Percentiles rank a stretch among this genome's conserved stretches.
phyloP scores from a whole-genome alignment of 805 yeast species.

The Scheffersomyces ergatensis region DNA sequence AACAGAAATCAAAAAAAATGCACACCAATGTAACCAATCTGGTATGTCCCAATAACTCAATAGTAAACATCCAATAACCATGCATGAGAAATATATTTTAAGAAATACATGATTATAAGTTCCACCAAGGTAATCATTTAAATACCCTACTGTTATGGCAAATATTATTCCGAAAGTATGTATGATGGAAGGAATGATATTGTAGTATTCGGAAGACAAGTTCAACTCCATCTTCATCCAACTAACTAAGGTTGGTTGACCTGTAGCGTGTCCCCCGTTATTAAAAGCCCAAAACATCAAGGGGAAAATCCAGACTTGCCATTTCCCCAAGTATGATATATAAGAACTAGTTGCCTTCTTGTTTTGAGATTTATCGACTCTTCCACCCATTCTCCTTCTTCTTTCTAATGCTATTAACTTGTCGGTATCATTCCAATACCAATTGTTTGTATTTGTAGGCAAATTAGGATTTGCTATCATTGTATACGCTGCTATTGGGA shows the following conservation, averaged over 20 bases:
- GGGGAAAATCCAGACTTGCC: conserved; percentile 49
- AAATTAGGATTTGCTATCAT: conserved; percentile 29
- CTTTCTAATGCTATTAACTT: conserved; percentile 46
- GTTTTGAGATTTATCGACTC: conserved; percentile 14
- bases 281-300: conserved; percentile 32
- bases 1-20: conserved; percentile 45
- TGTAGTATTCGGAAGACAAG: conserved; percentile 23
- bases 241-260: conserved; percentile 34
- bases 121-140: conserved; percentile 28
- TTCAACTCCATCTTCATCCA: conserved; percentile 32
- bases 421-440: conserved; percentile 25
- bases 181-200: conserved; percentile 26
- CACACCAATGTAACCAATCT: conserved; percentile 45
- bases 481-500: conserved; percentile 29
- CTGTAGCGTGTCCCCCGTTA: conserved; percentile 25
- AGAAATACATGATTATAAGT: conserved; percentile 34
- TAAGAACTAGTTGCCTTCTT: conserved; percentile 29
- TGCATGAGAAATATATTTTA: conserved; percentile 30
- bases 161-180: conserved; percentile 22
- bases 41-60: conserved; percentile 51
- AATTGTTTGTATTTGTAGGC: conserved; percentile 29
- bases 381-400: conserved; percentile 38
- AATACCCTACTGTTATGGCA: conserved; percentile 20
- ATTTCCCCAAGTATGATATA: conserved; percentile 34
- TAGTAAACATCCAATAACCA: conserved; percentile 39